These are phyloP conservation scores for Epichloe gansuensis DNA, from an alignment of 2,329 filamentous ascomycete genomes.

Conservation along the genomic window DNA sequence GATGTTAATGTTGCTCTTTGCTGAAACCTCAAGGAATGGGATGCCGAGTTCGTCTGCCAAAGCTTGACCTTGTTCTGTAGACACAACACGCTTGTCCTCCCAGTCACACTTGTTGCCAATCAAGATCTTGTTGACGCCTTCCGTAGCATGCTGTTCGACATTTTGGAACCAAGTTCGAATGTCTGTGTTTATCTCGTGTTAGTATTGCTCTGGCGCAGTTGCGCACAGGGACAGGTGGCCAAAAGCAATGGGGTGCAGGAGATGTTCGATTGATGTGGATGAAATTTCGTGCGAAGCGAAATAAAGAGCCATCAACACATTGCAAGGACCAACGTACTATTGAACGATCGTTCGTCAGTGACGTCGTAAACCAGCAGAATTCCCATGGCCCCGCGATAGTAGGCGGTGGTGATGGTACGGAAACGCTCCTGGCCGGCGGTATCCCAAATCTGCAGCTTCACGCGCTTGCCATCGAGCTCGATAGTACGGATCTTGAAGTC, in stretches of 20 bases:
- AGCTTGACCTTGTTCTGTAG: slow-evolving; percentile 83
- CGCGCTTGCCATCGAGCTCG: slow-evolving; percentile 95
- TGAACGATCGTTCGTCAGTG: slow-evolving; percentile 89
- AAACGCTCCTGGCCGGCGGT: slow-evolving; percentile 97
- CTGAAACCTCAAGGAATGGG: slow-evolving; percentile 95
- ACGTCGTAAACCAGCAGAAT: slow-evolving; percentile 97
- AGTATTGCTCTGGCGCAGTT: neutral
- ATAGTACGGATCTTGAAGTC: slow-evolving; percentile 99
- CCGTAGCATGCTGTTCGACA: slow-evolving; percentile 93
- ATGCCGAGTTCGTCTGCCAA: slow-evolving; percentile 94
- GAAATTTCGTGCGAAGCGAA: neutral
- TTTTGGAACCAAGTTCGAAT: slow-evolving; percentile 99
- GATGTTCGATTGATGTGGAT: neutral
- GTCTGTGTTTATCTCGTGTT: slow-evolving; percentile 42
- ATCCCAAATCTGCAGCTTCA: slow-evolving; percentile 99
- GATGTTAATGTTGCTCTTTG: slow-evolving; percentile 99
- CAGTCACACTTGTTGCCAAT: slow-evolving; percentile 99
- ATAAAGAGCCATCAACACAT: neutral
- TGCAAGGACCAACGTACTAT: slow-evolving; percentile 50
- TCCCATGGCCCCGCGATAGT: slow-evolving; percentile 97
- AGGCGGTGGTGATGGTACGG: slow-evolving; percentile 96
- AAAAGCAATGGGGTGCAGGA: neutral
- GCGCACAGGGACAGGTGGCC: no score
- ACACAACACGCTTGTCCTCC: slow-evolving; percentile 96
- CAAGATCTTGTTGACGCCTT: slow-evolving; percentile 98